Base-by-base conservation (phyloP, 208 protist genomes). In the Wallacemonas sp. region DNA sequence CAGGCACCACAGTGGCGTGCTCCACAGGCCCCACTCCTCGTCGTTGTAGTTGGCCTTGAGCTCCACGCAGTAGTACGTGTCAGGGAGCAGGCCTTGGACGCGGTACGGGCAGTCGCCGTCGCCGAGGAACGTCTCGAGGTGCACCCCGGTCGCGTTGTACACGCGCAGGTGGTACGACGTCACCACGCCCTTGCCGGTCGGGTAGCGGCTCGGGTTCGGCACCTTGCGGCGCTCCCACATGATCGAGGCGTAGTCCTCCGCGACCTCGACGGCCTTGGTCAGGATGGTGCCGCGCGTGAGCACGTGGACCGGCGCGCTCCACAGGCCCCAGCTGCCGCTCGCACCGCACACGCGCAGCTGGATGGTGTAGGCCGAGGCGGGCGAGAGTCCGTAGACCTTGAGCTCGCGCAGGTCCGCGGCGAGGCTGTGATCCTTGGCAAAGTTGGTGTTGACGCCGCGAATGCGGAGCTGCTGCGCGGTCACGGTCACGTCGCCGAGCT, bases 21-120 rank as follows among this genome's bases (percentile, higher is more conserved):
- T 94, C 91, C 93, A 97, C 54, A 91, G 72, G 11, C 91, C 93
- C 91, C 93, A 97, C 76, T 96, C 91, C 71, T 96, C 90, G 65
- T 96, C 91, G 66, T 96, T 97, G 81, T 97, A 97, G 72, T 95
- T 89, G 45, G 93, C 93, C 80, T 94, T 95, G 14, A 97, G 81
- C 70, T 94, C 87, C 7, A 95, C 77, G 61, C 91, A 93, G 86
- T 97, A 97, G 69, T 93, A 94, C 11, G 83, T 96, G 74, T 97
- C 87, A n/a, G 93, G 81, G 54, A 45, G 72, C 14, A 97, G 75
- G 22, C 84, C 84, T 11, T 78, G 79, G 22, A 97, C 82, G 62
- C 83, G 79, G 83, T 96, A 94, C 16, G 92, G 92, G 62, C 82
- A 95, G 73, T 94, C 91, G 32, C 79, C 83, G 71, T 97, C 93